phyloP scores from a whole-genome alignment of 495 filamentous ascomycete species.

The Trichoderma reesei region DNA sequence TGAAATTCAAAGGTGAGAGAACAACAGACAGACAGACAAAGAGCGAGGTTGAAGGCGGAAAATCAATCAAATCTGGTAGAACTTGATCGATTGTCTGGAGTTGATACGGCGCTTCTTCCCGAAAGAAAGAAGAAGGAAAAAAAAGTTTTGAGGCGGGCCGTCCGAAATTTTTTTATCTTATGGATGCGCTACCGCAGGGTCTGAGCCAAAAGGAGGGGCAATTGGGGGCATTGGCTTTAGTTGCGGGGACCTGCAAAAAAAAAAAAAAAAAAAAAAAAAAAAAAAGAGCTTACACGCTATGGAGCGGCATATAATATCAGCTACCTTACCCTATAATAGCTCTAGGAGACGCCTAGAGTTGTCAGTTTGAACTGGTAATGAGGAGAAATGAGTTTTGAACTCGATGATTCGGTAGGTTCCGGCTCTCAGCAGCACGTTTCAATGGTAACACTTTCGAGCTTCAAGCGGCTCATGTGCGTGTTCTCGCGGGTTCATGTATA shows the following conservation, averaged over 20 bases:
- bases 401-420: no score
- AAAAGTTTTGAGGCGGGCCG: slow-evolving; percentile 7
- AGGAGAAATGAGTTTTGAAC: no score
- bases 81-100: slow-evolving; percentile 8
- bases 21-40: not conserved
- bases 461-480: no score
- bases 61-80: slow-evolving; percentile 3
- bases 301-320: no score
- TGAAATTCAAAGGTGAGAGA: not conserved
- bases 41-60: slow-evolving; percentile 10
- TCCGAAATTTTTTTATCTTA: slow-evolving; percentile 3
- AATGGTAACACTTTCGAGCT: no score
- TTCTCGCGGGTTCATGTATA: no score
- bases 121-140: slow-evolving; percentile 9
- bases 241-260: not conserved
- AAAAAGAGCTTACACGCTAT: not conserved
- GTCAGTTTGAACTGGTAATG: no score
- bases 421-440: no score
- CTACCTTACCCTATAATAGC: no score
- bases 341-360: no score
- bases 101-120: slow-evolving; percentile 12
- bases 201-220: not conserved
- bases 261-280: no score
- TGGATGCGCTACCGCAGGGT: not conserved
- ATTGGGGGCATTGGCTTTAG: not conserved